Base-by-base conservation (phyloP, 306 rosid species). In the Cucurbita argyrosperma region DNA sequence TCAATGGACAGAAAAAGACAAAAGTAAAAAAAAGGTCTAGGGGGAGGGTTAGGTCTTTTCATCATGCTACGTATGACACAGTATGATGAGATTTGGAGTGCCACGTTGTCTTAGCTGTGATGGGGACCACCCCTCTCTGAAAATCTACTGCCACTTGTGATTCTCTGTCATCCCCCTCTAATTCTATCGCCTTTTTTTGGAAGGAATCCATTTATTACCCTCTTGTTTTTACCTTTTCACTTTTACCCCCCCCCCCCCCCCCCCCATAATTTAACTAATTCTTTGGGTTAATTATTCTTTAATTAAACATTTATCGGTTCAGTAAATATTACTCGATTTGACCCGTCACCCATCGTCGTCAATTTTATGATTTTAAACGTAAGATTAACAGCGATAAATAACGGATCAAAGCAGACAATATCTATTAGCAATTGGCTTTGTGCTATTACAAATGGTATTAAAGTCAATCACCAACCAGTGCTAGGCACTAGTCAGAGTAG, bases 71-170 rank as follows among this genome's bases (percentile, higher is more conserved):
- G 73, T 68, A 56, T 47, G 35, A 30, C 35, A 68, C 73, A 57
- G 56, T 47, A 21, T 14, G 73, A 68, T 68, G 57, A 68, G 57
- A 68, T 47, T 47, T 1, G 21, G 6, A 30, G 42, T 68, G 73
- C 73, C 73, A 68, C 73, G 73, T 67, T 40, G 56, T 45, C 73
- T 46, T 45, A 46, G 19, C 73, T 67, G 10, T 46, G 55, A 26
- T 8, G 18, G 72, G 72, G 54, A 64, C 71, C 71, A 65, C 73
- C 3, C 73, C 49, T 68, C 73, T 68, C 57, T 68, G 73, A 68
- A 68, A 68, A 67, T 68, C 57, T 47, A 47, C 73, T 68, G 73
- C 56, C 55, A 67, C 39, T 21, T 67, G 73, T 67, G 73, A 67
- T 67, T 67, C 55, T 67, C 73, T 67, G 56, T 67, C 39, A 66